Conservation (phyloP, 176 grass and related monocot genomes). For the Hyparrhenia diplandra region DNA sequence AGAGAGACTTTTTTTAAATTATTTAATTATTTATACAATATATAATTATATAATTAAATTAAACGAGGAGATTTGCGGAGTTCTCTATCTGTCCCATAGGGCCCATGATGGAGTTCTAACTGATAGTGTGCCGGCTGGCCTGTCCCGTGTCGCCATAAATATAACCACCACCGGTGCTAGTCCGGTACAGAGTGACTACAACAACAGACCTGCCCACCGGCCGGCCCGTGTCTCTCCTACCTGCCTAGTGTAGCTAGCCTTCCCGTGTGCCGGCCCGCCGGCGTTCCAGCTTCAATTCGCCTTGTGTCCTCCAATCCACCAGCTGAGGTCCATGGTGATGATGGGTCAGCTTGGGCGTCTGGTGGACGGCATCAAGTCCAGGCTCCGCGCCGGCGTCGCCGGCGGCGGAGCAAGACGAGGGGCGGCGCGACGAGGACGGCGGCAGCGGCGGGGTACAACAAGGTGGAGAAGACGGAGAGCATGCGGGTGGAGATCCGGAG, state of each 20-base stretch:
- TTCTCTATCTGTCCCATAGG: no score
- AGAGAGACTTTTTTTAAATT: no score
- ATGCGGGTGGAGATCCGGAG: conserved; percentile 97
- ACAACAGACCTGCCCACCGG: not conserved
- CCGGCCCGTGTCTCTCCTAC: not conserved
- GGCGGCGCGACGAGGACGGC: not conserved
- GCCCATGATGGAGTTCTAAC: no score
- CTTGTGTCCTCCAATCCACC: no score
- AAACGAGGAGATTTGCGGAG: no score
- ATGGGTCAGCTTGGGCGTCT: conserved; percentile 61
- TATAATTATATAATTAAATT: no score
- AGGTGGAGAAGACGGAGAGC: conserved; percentile 91
- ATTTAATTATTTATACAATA: no score
- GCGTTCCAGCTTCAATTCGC: not conserved
- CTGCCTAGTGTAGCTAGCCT: no score
- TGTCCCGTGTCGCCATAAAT: not conserved
- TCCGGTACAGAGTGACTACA: no score
- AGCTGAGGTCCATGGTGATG: conserved; percentile 38
- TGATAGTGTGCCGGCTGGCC: no score
- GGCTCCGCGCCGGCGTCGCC: conserved; percentile 28
- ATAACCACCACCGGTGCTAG: not conserved
- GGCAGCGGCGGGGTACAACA: conserved; percentile 39
- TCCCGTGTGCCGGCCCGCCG: no score
- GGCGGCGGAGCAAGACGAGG: conserved; percentile 19
- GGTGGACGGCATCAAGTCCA: conserved; percentile 71